Evolutionary conservation across 78 protist genomes (phyloP).

Genomic region (slime mould (Dictyostelium discoideum)): DNA sequence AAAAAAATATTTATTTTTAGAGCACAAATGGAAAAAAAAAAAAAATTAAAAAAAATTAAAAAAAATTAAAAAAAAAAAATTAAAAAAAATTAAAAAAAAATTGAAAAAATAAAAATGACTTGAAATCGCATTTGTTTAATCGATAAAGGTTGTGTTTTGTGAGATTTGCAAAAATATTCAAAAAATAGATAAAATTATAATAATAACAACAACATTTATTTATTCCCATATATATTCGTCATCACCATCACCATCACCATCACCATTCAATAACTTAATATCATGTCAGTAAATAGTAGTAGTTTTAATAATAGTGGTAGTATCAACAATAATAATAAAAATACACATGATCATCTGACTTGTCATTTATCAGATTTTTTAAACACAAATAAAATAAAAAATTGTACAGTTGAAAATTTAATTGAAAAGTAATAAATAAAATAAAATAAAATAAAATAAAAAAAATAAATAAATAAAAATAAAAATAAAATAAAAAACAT

Average conservation of each 20-base stretch:
- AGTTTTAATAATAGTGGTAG: background rate
- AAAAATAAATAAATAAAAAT: too few relatives aligned
- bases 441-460: too few relatives aligned
- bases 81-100: too few relatives aligned
- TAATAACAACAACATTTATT: background rate
- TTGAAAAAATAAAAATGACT: too few relatives aligned
- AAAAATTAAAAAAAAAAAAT: too few relatives aligned
- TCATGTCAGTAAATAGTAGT: background rate
- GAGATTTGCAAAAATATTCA: background rate
- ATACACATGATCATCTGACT: background rate
- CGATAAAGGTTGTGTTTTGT: background rate
- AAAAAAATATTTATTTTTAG: too few relatives aligned
- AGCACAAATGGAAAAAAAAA: too few relatives aligned
- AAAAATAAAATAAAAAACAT: too few relatives aligned
- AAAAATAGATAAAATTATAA: background rate
- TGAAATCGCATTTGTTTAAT: background rate
- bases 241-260: background rate
- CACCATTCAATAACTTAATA: too few relatives aligned
- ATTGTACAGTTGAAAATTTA: background rate
- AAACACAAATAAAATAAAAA: background rate
- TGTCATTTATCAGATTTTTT: background rate
- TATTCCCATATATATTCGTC: background rate
- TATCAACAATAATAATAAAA: background rate
- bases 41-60: too few relatives aligned
- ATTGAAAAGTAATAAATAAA: background rate